Percentiles rank a stretch among this genome's conserved stretches.
Evolutionary conservation across 805 yeast genomes (phyloP).

Genomic region (Deakozyma indianensis): DNA sequence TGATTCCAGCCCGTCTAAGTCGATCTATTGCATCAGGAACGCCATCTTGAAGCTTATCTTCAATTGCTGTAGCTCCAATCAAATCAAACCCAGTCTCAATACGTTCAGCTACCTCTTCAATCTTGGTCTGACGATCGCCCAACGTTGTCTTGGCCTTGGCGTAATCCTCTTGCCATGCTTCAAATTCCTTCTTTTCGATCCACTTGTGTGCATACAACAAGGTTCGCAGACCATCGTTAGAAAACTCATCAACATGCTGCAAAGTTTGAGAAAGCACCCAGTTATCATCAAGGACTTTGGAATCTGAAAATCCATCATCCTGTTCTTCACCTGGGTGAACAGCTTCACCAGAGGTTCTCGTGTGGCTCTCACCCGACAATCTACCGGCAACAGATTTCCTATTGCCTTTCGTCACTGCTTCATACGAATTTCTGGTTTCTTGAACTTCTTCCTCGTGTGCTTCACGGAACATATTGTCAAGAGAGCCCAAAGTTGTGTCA

Average conservation of each 20-base stretch:
- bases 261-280: constrained; percentile 70
- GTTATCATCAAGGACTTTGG: constrained; percentile 46
- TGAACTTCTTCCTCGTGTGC: not conserved
- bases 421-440: not conserved
- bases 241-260: constrained; percentile 84
- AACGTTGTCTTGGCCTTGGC: constrained; percentile 66
- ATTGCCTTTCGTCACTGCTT: not conserved
- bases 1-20: constrained; percentile 82
- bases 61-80: constrained; percentile 92
- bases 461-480: not conserved
- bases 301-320: constrained; percentile 2
- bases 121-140: constrained; percentile 44
- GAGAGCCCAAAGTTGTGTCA: not conserved
- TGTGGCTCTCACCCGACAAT: not conserved
- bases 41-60: constrained; percentile 93
- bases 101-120: constrained; percentile 58
- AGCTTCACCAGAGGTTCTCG: not conserved
- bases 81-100: constrained; percentile 59
- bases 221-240: constrained; percentile 90
- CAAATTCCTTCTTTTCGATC: constrained; percentile 44
- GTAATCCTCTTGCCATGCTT: constrained; percentile 52
- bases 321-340: not conserved
- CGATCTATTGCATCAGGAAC: constrained; percentile 91
- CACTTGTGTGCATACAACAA: constrained; percentile 69
- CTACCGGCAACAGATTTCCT: not conserved